Evolutionary conservation across 2,329 filamentous ascomycete species (phyloP), one percentile per base, ranked within the genome.

Genomic region (Botrytis cinerea): DNA sequence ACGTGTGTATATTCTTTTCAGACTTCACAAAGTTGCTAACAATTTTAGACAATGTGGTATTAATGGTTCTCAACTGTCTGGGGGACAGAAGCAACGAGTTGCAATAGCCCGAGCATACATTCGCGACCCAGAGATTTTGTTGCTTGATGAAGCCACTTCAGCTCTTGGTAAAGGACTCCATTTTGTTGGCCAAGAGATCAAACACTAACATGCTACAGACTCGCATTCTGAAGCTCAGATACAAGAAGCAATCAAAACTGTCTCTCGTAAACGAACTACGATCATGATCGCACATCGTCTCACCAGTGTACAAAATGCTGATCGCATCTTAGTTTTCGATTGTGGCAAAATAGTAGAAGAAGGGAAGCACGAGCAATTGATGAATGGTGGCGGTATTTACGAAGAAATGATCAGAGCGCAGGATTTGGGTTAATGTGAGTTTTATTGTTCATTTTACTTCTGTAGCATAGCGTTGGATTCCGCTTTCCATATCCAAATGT

Each of bases 81-180:
- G 93, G 2, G 94, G 94, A 0, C 93, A 97, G 80, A 89, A 91
- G 25, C 93, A 97, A 81, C 87, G 93, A 1, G 82, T 97, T 22
- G 90, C 91, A 0, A 95, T 97, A 79, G 93, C 94, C 0, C 86
- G 93, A 38, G 93, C 93, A 0, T 84, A 95, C 4, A 87, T 94
- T 4, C 87, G 93, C 0, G 87, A 88, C 75, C 93, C 93, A 0
- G 87, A 90, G 64, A 85, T 97, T 1, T 82, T 97, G 28, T 87
- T 97, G 57, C 85, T 97, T 0, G 94, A 97, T 78, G 93, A 97
- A 84, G 92, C 92, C 45, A 97, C 93, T 0, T 92, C 90, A 60
- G 92, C 91, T 5, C 85, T 97, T 4, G 93, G 96, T 79, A 87
- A 87, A 0, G 89, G 57, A 90, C 5, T 28, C 12, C 51, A 54